Evolutionary conservation across 2,329 filamentous ascomycete species (phyloP).

Genomic region (Arthrobotrys musiformis): DNA sequence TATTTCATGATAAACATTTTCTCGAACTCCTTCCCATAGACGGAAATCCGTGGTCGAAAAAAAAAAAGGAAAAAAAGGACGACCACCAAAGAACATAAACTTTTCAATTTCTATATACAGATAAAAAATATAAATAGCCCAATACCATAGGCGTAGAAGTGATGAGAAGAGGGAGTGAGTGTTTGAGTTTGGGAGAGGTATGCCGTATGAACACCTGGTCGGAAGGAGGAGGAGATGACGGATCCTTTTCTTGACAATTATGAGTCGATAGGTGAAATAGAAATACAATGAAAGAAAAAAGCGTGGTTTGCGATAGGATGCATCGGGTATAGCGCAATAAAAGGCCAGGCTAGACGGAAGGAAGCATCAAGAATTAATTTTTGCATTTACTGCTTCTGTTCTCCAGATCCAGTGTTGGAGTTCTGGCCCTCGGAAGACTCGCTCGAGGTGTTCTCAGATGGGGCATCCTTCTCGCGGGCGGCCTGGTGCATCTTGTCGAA

Average conservation of each 20-base stretch:
- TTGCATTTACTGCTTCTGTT: slow-evolving; percentile 72
- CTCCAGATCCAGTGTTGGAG: slow-evolving; percentile 67
- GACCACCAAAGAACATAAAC: slow-evolving; percentile 52
- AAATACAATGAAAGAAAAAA: slow-evolving; percentile 58
- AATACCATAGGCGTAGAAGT: slow-evolving; percentile 7
- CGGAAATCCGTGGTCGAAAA: slow-evolving; percentile 58
- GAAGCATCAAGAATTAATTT: slow-evolving; percentile 29
- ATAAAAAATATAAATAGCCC: slow-evolving; percentile 44
- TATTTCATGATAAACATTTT: slow-evolving; percentile 51
- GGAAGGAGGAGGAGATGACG: slow-evolving; percentile 56
- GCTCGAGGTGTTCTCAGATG: slow-evolving; percentile 71
- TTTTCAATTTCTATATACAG: slow-evolving; percentile 56
- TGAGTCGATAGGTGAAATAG: slow-evolving; percentile 51
- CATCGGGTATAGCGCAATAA: slow-evolving; percentile 50
- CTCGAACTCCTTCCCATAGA: slow-evolving; percentile 56
- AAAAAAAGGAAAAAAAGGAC: slow-evolving; percentile 57
- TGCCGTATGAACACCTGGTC: slow-evolving; percentile 57
- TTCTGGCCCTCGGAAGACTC: slow-evolving; percentile 21
- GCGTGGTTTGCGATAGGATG: slow-evolving; percentile 26
- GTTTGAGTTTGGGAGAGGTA: slow-evolving; percentile 54
- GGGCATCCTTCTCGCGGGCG: slow-evolving; percentile 71
- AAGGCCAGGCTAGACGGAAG: slow-evolving; percentile 37
- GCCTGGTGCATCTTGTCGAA: slow-evolving; percentile 99
- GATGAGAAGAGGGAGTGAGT: neutral
- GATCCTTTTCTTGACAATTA: slow-evolving; percentile 58